These are phyloP conservation scores for Metroxylon sagu DNA, from an alignment of 176 grass and related monocot species.

Conservation along the genomic window DNA sequence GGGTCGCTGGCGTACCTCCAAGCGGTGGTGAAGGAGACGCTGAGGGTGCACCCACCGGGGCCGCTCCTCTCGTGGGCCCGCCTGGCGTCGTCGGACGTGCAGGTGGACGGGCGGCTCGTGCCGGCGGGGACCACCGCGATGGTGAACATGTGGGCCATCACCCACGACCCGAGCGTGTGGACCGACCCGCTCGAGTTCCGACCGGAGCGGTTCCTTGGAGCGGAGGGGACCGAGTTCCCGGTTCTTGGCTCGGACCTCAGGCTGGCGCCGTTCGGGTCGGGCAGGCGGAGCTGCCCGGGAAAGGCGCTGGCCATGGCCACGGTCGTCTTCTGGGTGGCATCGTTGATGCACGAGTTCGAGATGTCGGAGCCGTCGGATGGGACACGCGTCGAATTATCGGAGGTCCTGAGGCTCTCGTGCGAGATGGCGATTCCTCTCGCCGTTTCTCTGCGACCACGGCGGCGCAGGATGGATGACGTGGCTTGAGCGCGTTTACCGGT, in stretches of 20 bases:
- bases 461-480: neutral
- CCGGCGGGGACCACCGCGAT: constrained; percentile 77
- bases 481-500: too few relatives aligned
- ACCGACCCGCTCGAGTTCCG: constrained; percentile 35
- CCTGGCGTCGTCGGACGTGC: constrained; percentile 56
- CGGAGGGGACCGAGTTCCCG: neutral
- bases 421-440: constrained; percentile 66
- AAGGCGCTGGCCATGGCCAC: constrained; percentile 83
- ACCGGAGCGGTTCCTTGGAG: constrained; percentile 36
- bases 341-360: constrained; percentile 62
- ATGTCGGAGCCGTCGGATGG: constrained; percentile 11
- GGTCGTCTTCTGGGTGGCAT: constrained; percentile 66
- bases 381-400: constrained; percentile 31
- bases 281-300: constrained; percentile 65
- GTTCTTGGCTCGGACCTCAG: constrained; percentile 53
- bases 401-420: constrained; percentile 78
- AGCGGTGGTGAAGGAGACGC: constrained; percentile 79
- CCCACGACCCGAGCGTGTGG: constrained; percentile 64
- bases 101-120: constrained; percentile 41
- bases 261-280: constrained; percentile 78
- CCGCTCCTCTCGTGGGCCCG: constrained; percentile 92
- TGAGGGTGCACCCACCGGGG: constrained; percentile 75
- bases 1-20: constrained; percentile 48
- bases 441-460: constrained; percentile 21
- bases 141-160: constrained; percentile 99